Evolutionary conservation across 345 rosid genomes (phyloP).

Genomic region (Balakata baccata): DNA sequence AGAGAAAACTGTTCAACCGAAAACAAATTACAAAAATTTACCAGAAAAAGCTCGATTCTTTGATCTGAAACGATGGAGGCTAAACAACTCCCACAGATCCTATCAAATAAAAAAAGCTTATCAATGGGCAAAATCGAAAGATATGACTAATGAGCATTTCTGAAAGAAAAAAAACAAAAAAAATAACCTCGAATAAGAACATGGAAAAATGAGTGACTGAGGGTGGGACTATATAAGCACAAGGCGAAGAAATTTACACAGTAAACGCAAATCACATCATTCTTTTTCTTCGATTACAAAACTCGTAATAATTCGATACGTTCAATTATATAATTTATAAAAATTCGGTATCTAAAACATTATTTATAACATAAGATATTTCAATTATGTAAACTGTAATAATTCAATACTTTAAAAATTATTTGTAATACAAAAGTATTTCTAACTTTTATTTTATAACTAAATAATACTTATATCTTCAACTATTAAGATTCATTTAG

Average conservation of each 20-base stretch:
- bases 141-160: neutral
- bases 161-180: neutral
- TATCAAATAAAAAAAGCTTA: conserved; percentile 14
- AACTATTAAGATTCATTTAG: too few species aligned
- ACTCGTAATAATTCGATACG: too few species aligned
- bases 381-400: too few species aligned
- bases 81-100: conserved; percentile 39
- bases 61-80: conserved; percentile 35
- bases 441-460: too few species aligned
- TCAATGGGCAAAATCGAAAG: neutral
- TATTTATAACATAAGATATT: too few species aligned
- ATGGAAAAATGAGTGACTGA: neutral
- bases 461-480: too few species aligned
- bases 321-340: too few species aligned
- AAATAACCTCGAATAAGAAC: conserved; percentile 33
- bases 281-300: too few species aligned
- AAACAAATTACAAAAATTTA: conserved; percentile 10
- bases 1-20: too few species aligned
- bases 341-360: too few species aligned
- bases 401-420: too few species aligned
- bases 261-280: neutral
- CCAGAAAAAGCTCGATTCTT: conserved; percentile 39
- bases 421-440: too few species aligned
- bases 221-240: neutral
- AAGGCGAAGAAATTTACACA: neutral